Conservation (phyloP, 2,329 filamentous ascomycete species). For the Alternaria consortialis region DNA sequence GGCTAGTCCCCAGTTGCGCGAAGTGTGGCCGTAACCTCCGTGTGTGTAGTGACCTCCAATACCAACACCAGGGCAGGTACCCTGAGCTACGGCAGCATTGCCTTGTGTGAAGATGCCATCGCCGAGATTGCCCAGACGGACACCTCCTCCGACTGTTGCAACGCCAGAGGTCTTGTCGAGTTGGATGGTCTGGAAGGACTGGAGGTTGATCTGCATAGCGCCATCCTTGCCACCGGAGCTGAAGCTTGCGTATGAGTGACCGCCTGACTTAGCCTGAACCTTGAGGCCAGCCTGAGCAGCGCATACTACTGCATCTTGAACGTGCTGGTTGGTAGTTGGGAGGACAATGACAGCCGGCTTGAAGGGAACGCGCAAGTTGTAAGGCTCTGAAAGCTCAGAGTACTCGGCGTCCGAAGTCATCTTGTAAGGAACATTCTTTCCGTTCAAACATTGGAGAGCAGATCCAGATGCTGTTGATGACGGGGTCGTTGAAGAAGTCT, state of each 20-base stretch:
- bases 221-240: constrained; percentile 61
- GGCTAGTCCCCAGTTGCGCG: constrained; percentile 48
- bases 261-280: constrained; percentile 70
- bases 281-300: constrained; percentile 60
- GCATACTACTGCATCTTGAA: constrained; percentile 67
- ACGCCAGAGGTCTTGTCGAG: constrained; percentile 54
- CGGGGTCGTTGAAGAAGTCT: constrained; percentile 26
- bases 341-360: constrained; percentile 66
- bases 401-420: constrained; percentile 39
- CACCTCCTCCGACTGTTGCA: constrained; percentile 59
- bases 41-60: constrained; percentile 50
- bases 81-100: constrained; percentile 58
- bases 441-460: constrained; percentile 41
- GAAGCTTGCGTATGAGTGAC: constrained; percentile 68
- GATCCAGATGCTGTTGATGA: constrained; percentile 21
- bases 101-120: constrained; percentile 47
- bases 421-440: constrained; percentile 46
- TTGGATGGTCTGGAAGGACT: constrained; percentile 56
- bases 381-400: constrained; percentile 43
- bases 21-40: constrained; percentile 49
- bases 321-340: constrained; percentile 62
- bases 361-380: constrained; percentile 48
- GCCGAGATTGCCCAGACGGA: constrained; percentile 56
- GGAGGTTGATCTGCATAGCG: constrained; percentile 59
- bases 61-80: constrained; percentile 61